Evolutionary conservation across 2,329 filamentous ascomycete species (phyloP), one percentile per base, ranked within the genome.

Genomic region (Verticillium isaacii): DNA sequence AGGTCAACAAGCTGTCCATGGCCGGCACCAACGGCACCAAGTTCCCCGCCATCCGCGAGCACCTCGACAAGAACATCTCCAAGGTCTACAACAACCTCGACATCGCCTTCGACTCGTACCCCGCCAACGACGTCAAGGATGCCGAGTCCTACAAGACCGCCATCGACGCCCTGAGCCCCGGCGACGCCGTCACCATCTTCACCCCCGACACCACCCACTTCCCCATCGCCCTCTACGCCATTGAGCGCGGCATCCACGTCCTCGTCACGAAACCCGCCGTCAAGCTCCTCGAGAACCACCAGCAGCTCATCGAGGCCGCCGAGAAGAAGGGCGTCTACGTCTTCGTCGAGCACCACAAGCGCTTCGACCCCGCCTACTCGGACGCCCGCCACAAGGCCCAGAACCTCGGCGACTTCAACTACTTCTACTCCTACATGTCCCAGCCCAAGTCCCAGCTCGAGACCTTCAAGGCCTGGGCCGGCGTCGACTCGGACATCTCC

Each of bases 391-490:
- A 89, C 78, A 88, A 89, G 68, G 91, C 92, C 15, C 79, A 86
- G 71, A 87, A 82, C 60, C 81, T 97, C 8, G 93, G 93, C 66
- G 92, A 97, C 78, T 97, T 97, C 86, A 97, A 96, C 82, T 97
- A 97, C 83, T 97, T 96, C 75, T 97, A 97, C 84, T 90, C 86
- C 69, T 97, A 97, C 85, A 96, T 97, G 93, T 92, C 88, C 58
- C 93, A 97, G 81, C 91, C 89, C 64, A 96, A 96, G 79, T 92
- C 84, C 58, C 93, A 96, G 78, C 85, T 97, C 57, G 91, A 96
- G 81, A 97, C 93, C 0, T 97, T 97, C 87, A 93, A 92, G 77
- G 90, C 92, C 3, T 97, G 93, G 93, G 93, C 93, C 0, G 93
- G 93, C 66, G 87, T 89, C 70, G 93, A 97, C 68, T 93, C 89